Base-by-base conservation (phyloP, 148 eudicot species). In the Rhododendron kiyosumense region DNA sequence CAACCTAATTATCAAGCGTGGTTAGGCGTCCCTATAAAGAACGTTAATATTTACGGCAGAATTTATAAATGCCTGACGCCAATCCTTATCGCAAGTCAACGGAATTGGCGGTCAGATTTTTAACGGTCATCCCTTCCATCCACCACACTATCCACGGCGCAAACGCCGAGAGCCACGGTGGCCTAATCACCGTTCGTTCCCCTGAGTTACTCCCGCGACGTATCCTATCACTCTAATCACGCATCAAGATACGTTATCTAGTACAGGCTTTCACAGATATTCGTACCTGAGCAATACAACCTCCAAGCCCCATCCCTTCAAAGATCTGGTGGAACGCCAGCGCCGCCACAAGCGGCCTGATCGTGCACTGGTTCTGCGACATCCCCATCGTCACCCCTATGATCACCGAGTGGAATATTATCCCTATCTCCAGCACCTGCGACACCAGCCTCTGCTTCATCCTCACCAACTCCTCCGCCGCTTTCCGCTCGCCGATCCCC, bases 281-380 rank as follows among this genome's bases (percentile, higher is more conserved):
- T 8, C 12, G 4, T 85, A 95, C 98, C 98, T 95, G 98, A 86
- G 98, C 98, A 84, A 95, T 95, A 85, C 98, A 95, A 15, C 98
- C 98, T 59, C 96, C 98, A 34, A 94, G 96, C 3, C 96, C 98
- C 96, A 95, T 93, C 78, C 98, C 98, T 88, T 95, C 98, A 45
- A 94, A 95, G 79, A 94, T 92, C 88, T 95, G 98, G 45, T 95
- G 98, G 86, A 95, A 95, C 48, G 98, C 91, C 38, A 95, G 92
- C 28, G 98, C 98, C 43, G 96, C 98, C 0, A 95, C 96, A 7
- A 95, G 90, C 4, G 98, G 98, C 81, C 89, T 88, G 20, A 95
- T 94, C 0, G 98, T 95, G 63, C 96, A 95, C 74, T 88, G 85
- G 85, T 95, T 94, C 83, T 95, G 98, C 0, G 98, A 94, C 98